phyloP scores from a whole-genome alignment of 495 filamentous ascomycete species.

The Daldinia childiae region DNA sequence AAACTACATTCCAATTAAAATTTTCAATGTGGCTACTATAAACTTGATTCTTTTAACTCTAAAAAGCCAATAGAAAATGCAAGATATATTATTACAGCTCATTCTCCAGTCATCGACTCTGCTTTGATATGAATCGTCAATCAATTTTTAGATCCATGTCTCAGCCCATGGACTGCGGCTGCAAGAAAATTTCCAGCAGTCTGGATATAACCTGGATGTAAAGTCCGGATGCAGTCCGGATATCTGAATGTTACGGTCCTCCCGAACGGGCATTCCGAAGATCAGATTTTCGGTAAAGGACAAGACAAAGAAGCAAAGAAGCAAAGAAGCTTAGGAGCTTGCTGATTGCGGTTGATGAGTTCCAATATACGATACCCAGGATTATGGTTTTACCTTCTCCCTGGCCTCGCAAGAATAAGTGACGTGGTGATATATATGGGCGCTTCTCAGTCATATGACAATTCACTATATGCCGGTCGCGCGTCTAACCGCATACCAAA shows the following conservation, averaged over 20 bases:
- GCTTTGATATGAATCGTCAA: not conserved
- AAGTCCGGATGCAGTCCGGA: not conserved
- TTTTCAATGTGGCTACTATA: conserved; percentile 11
- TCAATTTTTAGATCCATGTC: conserved; percentile 12
- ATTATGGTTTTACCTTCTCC: not conserved
- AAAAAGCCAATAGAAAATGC: not conserved
- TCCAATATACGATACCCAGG: not conserved
- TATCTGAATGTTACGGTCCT: not conserved
- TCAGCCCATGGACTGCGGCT: not conserved
- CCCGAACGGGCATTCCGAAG: conserved; percentile 36
- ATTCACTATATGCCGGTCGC: conserved; percentile 17
- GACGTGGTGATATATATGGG: conserved; percentile 4
- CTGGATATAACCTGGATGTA: not conserved
- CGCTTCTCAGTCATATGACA: conserved; percentile 31
- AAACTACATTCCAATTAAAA: not conserved
- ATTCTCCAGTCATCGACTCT: not conserved
- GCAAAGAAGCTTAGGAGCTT: not conserved
- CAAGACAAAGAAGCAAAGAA: conserved; percentile 17
- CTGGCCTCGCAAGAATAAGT: conserved; percentile 9
- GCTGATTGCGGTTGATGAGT: conserved; percentile 5
- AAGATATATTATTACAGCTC: not conserved
- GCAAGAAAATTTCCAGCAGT: conserved; percentile 9
- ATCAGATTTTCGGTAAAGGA: conserved; percentile 23
- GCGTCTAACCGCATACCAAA: conserved; percentile 31
- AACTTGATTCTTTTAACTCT: not conserved